Evolutionary conservation across 164 flowering plant genomes (phyloP).

Genomic region (Macadamia tetraphylla): DNA sequence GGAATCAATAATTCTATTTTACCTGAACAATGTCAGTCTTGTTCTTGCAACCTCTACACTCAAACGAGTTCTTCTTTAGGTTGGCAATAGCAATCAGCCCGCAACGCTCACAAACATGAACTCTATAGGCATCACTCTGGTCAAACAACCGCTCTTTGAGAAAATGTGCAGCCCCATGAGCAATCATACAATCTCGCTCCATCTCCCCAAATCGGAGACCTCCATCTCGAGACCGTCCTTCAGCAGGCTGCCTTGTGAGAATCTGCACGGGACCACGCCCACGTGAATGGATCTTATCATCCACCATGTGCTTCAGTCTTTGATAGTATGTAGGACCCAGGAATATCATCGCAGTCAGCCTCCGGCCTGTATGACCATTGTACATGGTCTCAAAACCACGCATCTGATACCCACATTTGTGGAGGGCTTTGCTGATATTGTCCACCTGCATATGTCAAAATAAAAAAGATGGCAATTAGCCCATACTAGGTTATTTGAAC

Average conservation of each 20-base stretch:
- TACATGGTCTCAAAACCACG: constrained; percentile 98
- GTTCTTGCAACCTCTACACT: constrained; percentile 93
- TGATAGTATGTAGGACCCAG: constrained; percentile 97
- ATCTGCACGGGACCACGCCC: constrained; percentile 97
- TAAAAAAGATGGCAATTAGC: neutral
- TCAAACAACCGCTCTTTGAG: constrained; percentile 85
- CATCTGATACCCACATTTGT: constrained; percentile 97
- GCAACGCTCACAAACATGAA: constrained; percentile 86
- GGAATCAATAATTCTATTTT: neutral
- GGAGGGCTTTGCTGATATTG: constrained; percentile 90
- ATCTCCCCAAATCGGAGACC: constrained; percentile 98
- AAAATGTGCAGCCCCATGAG: constrained; percentile 91
- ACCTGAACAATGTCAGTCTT: constrained; percentile 98
- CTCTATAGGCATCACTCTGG: constrained; percentile 92
- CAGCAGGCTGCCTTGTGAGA: constrained; percentile 96
- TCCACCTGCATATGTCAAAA: constrained; percentile 52
- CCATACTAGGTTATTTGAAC: neutral
- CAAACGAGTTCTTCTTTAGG: constrained; percentile 86
- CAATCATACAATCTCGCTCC: constrained; percentile 97
- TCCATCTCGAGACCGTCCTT: constrained; percentile 96
- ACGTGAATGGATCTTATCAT: constrained; percentile 95
- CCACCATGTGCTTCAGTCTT: constrained; percentile 95
- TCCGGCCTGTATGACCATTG: constrained; percentile 90
- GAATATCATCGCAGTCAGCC: constrained; percentile 79
- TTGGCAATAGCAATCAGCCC: constrained; percentile 95